Base-by-base conservation (phyloP, 2,329 filamentous ascomycete species). In the Aspergillus sp. region DNA sequence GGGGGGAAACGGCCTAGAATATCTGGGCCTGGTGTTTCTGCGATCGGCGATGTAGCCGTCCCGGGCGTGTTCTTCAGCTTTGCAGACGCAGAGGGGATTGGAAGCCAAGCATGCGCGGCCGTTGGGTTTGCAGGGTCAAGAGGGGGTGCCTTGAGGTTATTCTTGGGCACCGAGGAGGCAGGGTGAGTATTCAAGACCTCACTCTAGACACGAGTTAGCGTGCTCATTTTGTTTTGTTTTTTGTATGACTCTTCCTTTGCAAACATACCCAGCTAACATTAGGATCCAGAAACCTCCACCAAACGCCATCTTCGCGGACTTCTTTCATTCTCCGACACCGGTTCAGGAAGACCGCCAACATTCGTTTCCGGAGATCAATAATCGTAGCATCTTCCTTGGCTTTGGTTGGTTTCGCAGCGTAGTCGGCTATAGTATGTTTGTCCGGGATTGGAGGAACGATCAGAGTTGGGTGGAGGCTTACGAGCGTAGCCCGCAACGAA, bases 401-500 rank as follows among this genome's bases (percentile, higher is more conserved):
- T 69, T 93, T 97, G 39, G 95, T 99, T 2, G 96, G 95, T 68
- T 96, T 98, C 27, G 96, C 93, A 15, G 95, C 95, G 72, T 99
- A 99, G 74, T 99, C 95, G 60, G 93, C 93, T 89, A 99, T 96
- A 46, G 92, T 95, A 75, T 99, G 95, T 76, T 99, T 99, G 78
- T 99, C 96, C 21, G 95, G 95, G 68, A 99, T 99, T 3, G 95
- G 95, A 7, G 95, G 96, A 52, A 99, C 90, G 68, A 99, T 90
- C 43, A 99, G 83, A 0, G 95, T 99, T 7, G 96, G 95, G 72
- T 99, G 96, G 61, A 99, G 84, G 66, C 90, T 90, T 47, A 93
- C 92, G 27, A 99, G 84, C 3, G 93, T 93, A 68, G 92, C 88
- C 68, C 95, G 86, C 57, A 99, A 80, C 15, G 93, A 96, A 37